These are phyloP conservation scores for Quercus cerris DNA, from an alignment of 306 rosid species.

Conservation along the genomic window DNA sequence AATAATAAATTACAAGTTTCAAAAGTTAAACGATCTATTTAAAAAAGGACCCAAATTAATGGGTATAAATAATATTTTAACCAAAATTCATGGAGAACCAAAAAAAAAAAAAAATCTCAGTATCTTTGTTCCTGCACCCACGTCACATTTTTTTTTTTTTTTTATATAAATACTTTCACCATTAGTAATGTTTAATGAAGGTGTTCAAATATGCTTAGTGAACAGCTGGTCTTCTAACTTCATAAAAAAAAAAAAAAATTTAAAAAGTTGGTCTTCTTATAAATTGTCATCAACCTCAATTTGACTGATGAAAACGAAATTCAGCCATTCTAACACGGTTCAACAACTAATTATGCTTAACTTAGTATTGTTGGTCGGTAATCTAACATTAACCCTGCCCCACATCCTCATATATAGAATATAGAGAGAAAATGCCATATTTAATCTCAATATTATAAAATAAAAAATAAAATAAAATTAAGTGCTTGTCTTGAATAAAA, in stretches of 20 bases:
- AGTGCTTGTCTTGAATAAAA: no score
- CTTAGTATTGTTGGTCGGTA: conserved; percentile 41
- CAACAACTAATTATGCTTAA: conserved; percentile 39
- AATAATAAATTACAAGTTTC: no score
- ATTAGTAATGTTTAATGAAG: not conserved
- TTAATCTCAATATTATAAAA: not conserved
- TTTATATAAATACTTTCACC: not conserved
- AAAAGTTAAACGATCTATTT: no score
- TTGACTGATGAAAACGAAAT: not conserved
- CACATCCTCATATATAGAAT: not conserved
- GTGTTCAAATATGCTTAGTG: no score
- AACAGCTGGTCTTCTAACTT: no score
- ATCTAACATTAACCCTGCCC: conserved; percentile 24
- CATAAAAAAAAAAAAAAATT: no score
- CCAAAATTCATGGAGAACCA: no score
- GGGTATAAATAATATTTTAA: no score
- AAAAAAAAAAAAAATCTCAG: no score
- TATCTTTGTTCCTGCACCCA: not conserved
- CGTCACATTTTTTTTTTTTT: not conserved
- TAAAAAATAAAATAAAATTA: no score
- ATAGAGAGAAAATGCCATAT: not conserved
- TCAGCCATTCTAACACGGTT: conserved; percentile 9
- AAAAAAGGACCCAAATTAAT: no score
- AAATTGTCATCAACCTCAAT: conserved; percentile 1
- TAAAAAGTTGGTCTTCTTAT: not conserved